Evolutionary conservation across 1,139 yeast species (phyloP).

Genomic region (Pichia sp.): DNA sequence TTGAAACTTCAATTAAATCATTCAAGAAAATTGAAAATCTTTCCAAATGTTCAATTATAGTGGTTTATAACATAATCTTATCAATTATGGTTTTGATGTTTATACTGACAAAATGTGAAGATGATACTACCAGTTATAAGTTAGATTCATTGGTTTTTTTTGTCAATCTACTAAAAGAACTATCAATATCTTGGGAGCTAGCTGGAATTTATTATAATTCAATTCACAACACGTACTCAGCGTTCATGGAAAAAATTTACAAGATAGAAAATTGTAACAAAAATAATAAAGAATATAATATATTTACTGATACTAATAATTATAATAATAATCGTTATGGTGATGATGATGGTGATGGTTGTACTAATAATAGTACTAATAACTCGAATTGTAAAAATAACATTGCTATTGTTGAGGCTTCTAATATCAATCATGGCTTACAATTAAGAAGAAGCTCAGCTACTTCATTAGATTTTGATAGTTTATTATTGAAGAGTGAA

Average conservation of each 20-base stretch:
- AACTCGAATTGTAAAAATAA: too few species aligned
- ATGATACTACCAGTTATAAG: background rate
- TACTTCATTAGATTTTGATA: background rate
- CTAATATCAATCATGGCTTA: background rate
- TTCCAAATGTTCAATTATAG: background rate
- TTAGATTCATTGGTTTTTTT: background rate
- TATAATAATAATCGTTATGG: background rate
- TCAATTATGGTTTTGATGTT: background rate
- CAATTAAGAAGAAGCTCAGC: background rate
- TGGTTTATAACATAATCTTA: conserved; percentile 3
- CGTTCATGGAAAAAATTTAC: background rate
- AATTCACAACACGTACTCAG: background rate
- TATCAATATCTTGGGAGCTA: background rate
- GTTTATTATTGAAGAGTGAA: background rate
- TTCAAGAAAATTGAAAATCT: background rate
- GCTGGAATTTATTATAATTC: conserved; percentile 3
- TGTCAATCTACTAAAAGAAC: conserved; percentile 1
- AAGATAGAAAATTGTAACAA: background rate
- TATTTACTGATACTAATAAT: background rate
- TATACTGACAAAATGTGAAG: background rate
- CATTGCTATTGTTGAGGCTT: too few species aligned
- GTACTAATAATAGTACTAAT: background rate
- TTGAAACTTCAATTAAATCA: conserved; percentile 1
- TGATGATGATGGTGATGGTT: too few species aligned
- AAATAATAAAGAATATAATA: background rate